Evolutionary conservation across 352 stramenopile genomes (phyloP), one percentile per base, ranked within the genome.

Genomic region (Phytophthora palmivora): DNA sequence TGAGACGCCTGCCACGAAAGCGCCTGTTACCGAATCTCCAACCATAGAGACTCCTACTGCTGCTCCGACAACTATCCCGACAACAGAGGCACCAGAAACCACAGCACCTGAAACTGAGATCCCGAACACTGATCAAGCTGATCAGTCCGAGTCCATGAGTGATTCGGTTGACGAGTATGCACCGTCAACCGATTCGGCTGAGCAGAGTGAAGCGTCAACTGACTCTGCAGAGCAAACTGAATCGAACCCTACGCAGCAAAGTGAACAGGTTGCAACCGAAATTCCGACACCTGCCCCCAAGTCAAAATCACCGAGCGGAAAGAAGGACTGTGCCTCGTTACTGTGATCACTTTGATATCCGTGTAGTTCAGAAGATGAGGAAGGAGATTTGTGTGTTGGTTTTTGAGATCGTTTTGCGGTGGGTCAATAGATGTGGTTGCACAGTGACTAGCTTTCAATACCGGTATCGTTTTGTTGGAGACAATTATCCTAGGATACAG

Each of bases 381-480:
- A 65, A 48, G 37, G 28, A 49, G 60, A 64, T 70, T 58, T 65
- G 60, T 8, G 44, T 67, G 21, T 51, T 41, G 38, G 14, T 58
- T 52, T 47, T 53, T 68, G 52, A 34, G 44, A 21, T 58, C 36
- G 43, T 57, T 37, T 39, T n/a, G 58, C 45, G 34, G 18, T 66
- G 55, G 54, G 61, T 66, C 55, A 70, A 70, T 65, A 70, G 55
- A 70, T 70, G 61, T 70, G 47, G 33, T 61, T 19, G 14, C 42
- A 8, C 30, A 1, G 22, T 26, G 6, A 15, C 8, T 34, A 43
- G 11, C 18, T 12, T 50, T 36, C n/a, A n/a, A n/a, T n/a, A n/a
- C n/a, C n/a, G n/a, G n/a, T n/a, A n/a, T n/a, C n/a, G n/a, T n/a
- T n/a, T 6, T 28, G 24, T 28, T 28, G 24, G 24, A 28, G 24